These are phyloP conservation scores for Pseudoscleropodium purum DNA, from an alignment of 225 moss, liverwort and hornwort genomes.

Conservation along the genomic window DNA sequence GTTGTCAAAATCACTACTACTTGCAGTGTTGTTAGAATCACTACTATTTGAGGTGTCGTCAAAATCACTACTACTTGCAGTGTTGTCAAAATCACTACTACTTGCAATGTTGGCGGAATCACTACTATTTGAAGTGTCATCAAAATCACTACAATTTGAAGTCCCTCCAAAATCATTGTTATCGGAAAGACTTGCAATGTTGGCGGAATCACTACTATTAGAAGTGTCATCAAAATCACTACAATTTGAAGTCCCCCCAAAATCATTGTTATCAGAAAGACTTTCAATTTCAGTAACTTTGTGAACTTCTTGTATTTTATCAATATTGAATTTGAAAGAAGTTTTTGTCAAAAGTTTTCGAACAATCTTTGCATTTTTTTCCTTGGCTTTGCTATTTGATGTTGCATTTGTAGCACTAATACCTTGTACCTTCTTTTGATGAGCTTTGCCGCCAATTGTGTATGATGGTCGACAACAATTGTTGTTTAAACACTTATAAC, in stretches of 20 bases:
- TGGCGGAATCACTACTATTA: no score
- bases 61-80: not conserved
- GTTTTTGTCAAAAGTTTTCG: fast-evolving
- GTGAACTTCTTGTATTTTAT: not conserved
- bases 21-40: no score
- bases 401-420: not conserved
- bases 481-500: not conserved
- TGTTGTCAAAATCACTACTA: not conserved
- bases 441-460: not conserved
- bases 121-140: not conserved
- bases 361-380: not conserved
- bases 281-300: not conserved
- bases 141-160: not conserved
- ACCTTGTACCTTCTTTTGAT: not conserved
- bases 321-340: not conserved
- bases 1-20: no score
- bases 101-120: not conserved
- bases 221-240: no score
- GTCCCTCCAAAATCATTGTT: no score
- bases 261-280: no score
- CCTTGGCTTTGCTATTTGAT: not conserved
- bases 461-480: not conserved
- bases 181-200: no score
- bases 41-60: no score
- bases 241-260: not conserved